Evolutionary conservation across 2,329 filamentous ascomycete genomes (phyloP), one percentile per base, ranked within the genome.

Genomic region (Thielaviopsis euricoi): DNA sequence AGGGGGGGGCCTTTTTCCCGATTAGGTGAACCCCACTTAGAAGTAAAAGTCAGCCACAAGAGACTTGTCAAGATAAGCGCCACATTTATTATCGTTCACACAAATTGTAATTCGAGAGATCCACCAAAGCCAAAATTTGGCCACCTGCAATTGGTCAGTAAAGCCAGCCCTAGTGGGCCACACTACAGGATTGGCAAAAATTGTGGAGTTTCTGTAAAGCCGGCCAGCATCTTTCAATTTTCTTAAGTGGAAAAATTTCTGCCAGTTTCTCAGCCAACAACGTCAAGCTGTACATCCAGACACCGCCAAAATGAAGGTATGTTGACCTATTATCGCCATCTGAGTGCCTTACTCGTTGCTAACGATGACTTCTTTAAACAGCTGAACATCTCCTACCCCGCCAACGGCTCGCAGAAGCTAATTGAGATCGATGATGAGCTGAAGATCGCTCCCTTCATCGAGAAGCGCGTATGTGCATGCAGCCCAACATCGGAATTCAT

Each of bases 341-440:
- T 37, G n/a, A 57, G 63, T 61, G 66, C 72, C 75, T 63, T 74
- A 67, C 37, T 40, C 55, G 51, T 46, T 52, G 37, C 53, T 59
- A 51, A 59, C 58, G 49, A 22, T 15, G 13, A 22, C 50, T 21
- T 21, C 22, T 53, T n/a, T 26, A 10, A 64, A 61, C 62, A 79
- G 79, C 75, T 82, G 75, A 82, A 82, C 78, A 80, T 82, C 70
- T 79, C 76, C 69, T 95, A 90, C 85, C 93, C 93, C 79, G 89
- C 91, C 85, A 97, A 97, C 80, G 93, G 93, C 85, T 93, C 89
- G 73, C 93, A 98, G 78, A 98, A 98, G 83, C 83, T 98, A 74
- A 85, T 98, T 80, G 94, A 98, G 69, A 79, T 98, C 70, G 93
- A 98, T 73, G 94, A 98, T 87, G 94, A 98, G 79, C 89, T 90